Evolutionary conservation across 495 filamentous ascomycete species (phyloP).

Genomic region (Hypoxylon fuscum): DNA sequence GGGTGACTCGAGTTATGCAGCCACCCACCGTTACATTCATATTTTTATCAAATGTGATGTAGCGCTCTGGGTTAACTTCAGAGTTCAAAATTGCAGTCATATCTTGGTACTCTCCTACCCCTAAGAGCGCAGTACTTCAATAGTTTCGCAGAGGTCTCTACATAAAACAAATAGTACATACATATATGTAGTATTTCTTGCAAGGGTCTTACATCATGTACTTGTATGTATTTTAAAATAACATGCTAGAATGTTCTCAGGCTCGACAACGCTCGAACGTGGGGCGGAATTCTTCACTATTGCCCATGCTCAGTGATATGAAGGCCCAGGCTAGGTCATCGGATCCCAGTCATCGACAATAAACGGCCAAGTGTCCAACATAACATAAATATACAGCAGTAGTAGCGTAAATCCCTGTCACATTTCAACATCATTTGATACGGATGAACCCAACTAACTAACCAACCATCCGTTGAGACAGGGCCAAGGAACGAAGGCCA

Average conservation of each 20-base stretch:
- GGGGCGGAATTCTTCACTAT: conserved; percentile 4
- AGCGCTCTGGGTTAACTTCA: conserved; percentile 14
- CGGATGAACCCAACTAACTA: conserved; percentile 20
- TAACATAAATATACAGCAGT: conserved; percentile 10
- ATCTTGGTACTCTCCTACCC: conserved; percentile 8
- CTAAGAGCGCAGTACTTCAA: not conserved
- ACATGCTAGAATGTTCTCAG: not conserved
- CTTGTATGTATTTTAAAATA: not conserved
- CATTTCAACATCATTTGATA: conserved; percentile 33
- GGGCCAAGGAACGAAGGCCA: conserved; percentile 22
- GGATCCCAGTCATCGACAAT: conserved; percentile 15
- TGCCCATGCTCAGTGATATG: conserved; percentile 16
- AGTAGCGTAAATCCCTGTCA: conserved; percentile 34
- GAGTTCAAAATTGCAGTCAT: conserved; percentile 1
- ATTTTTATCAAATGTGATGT: conserved; percentile 31
- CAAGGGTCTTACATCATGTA: conserved; percentile 7
- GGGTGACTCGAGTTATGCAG: conserved; percentile 39
- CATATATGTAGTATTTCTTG: no score
- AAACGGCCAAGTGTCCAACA: conserved; percentile 13
- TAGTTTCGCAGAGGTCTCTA: conserved; percentile 1
- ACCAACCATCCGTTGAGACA: conserved; percentile 27
- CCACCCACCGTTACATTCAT: conserved; percentile 41
- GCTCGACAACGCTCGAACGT: not conserved
- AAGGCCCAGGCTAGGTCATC: conserved; percentile 19
- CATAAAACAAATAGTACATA: not conserved